Conservation (phyloP, 306 rosid genomes). For the Phaseolus lunatus region DNA sequence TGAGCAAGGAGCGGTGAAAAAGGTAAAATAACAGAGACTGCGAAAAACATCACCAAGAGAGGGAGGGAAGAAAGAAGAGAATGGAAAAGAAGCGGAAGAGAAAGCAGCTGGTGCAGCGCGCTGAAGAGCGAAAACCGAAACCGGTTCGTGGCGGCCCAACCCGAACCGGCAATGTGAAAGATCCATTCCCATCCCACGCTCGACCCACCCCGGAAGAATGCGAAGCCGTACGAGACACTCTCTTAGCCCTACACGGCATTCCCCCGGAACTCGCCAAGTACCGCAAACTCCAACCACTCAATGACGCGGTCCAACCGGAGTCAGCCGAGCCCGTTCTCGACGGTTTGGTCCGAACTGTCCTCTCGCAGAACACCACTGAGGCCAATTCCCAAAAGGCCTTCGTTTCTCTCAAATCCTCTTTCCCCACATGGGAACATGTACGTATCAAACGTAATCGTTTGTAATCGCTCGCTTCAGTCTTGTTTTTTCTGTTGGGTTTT, state of each 20-base stretch:
- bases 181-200: conserved; percentile 65
- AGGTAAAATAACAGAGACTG: no score
- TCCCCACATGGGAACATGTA: conserved; percentile 57
- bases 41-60: no score
- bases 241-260: conserved; percentile 74
- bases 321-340: conserved; percentile 67
- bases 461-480: not conserved
- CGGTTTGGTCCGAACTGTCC: conserved; percentile 80
- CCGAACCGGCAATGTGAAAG: conserved; percentile 17
- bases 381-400: conserved; percentile 66
- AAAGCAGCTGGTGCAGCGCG: conserved; percentile 16
- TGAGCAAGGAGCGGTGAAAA: no score
- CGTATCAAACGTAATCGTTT: not conserved
- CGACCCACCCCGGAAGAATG: conserved; percentile 65
- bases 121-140: not conserved
- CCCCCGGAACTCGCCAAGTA: conserved; percentile 80
- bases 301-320: conserved; percentile 37
- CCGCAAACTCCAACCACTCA: conserved; percentile 48
- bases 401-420: conserved; percentile 75
- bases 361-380: conserved; percentile 92
- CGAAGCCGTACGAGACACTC: conserved; percentile 64
- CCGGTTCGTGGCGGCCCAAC: not conserved
- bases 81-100: conserved; percentile 50
- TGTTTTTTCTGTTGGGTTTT: not conserved
- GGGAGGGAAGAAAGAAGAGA: not conserved